phyloP scores from a whole-genome alignment of 2,329 filamentous ascomycete genomes.

The Cladosporium austrohemisphaericum region DNA sequence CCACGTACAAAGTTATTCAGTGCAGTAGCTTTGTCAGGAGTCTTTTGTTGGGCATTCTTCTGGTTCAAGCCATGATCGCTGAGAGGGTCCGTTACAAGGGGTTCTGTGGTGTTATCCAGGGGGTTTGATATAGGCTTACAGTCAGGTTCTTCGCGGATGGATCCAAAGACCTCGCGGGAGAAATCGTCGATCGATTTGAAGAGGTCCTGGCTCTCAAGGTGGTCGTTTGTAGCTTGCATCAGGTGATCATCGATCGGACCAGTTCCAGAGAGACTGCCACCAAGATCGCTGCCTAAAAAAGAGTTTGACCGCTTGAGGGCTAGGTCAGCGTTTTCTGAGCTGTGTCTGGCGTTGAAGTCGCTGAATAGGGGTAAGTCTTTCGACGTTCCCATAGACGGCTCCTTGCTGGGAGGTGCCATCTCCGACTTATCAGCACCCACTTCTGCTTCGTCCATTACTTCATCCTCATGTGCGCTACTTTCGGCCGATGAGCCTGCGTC shows the following conservation, averaged over 20 bases:
- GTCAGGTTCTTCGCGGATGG: conserved; percentile 20
- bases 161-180: conserved; percentile 18
- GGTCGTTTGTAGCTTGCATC: neutral
- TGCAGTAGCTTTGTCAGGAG: conserved; percentile 7
- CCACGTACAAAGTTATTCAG: neutral
- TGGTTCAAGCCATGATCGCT: conserved; percentile 13
- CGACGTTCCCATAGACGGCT: neutral
- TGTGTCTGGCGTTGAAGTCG: conserved; percentile 2
- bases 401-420: neutral
- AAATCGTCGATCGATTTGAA: conserved; percentile 20
- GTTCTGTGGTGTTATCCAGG: conserved; percentile 5
- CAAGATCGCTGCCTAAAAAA: conserved; percentile 21
- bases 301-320: conserved; percentile 5
- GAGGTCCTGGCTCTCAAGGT: conserved; percentile 13
- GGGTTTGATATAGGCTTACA: conserved; percentile 19
- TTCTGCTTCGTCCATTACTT: neutral
- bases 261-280: conserved; percentile 10
- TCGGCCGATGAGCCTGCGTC: neutral
- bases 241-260: conserved; percentile 12
- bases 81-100: conserved; percentile 17
- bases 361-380: conserved; percentile 6
- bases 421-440: neutral
- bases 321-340: conserved; percentile 2
- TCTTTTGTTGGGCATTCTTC: conserved; percentile 1
- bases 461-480: neutral